Evolutionary conservation across 441 rosid species (phyloP).

Genomic region (Brassica balearica): DNA sequence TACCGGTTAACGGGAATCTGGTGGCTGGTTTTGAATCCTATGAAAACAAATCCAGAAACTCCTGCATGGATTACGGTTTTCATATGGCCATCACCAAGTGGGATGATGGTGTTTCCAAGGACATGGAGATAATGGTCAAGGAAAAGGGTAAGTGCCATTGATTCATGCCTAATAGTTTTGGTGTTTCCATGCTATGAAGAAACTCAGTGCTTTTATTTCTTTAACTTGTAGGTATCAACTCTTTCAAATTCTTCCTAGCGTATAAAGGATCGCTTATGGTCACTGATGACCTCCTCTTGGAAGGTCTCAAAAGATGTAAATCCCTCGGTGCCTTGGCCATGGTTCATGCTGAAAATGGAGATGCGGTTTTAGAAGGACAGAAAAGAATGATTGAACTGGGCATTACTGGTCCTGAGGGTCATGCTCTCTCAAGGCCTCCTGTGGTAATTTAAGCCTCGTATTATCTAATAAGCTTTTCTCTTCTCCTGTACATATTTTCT

Average conservation of each 20-base stretch:
- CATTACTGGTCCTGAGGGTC: constrained; percentile 97
- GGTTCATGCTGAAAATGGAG: constrained; percentile 99
- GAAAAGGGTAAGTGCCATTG: constrained; percentile 64
- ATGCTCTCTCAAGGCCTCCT: constrained; percentile 94
- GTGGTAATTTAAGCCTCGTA: constrained; percentile 55
- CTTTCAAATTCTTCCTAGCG: constrained; percentile 97
- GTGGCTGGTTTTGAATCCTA: constrained; percentile 77
- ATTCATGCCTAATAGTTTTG: constrained; percentile 7
- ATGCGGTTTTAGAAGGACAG: constrained; percentile 96
- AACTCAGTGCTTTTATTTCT: constrained; percentile 17
- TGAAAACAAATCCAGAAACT: constrained; percentile 65
- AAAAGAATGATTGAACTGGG: constrained; percentile 90
- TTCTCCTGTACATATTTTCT: constrained; percentile 5
- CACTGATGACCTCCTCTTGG: constrained; percentile 65
- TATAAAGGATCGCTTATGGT: constrained; percentile 89
- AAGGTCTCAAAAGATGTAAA: constrained; percentile 86
- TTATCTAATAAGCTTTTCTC: background rate
- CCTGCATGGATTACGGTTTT: constrained; percentile 98
- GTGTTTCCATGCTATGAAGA: constrained; percentile 3
- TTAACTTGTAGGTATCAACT: constrained; percentile 79
- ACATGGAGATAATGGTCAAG: constrained; percentile 89
- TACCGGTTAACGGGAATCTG: constrained; percentile 83
- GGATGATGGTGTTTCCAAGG: constrained; percentile 80
- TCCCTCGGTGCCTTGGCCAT: constrained; percentile 97
- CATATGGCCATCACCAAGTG: constrained; percentile 95